A percentile compares a stretch with the other conserved stretches of the same genome.
These are phyloP conservation scores for Penicillium coprophilum DNA, from an alignment of 495 filamentous ascomycete genomes.

Conservation along the genomic window DNA sequence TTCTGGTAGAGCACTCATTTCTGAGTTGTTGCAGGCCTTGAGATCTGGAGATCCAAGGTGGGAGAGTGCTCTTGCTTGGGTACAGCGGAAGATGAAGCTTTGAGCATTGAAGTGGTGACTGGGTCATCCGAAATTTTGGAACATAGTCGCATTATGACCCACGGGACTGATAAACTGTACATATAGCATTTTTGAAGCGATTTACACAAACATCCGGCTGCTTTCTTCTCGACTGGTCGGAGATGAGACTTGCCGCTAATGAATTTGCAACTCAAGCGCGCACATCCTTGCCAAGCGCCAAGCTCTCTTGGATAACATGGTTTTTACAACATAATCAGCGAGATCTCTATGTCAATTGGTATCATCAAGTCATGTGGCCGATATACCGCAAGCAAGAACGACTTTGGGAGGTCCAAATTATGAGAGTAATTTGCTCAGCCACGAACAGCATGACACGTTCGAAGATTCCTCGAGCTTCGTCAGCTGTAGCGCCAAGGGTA, in stretches of 20 bases:
- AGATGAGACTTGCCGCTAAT: background rate
- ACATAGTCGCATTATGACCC: background rate
- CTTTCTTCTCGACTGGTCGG: background rate
- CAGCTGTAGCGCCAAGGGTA: background rate
- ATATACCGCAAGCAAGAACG: background rate
- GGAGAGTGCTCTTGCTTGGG: slow-evolving; percentile 27
- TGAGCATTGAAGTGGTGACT: background rate
- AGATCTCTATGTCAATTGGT: background rate
- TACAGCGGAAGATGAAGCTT: slow-evolving; percentile 14
- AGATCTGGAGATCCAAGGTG: slow-evolving; percentile 17
- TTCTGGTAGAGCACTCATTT: slow-evolving; percentile 26
- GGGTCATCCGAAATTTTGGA: background rate
- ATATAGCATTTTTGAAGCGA: slow-evolving; percentile 9
- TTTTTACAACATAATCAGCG: too few species aligned
- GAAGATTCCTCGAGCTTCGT: background rate
- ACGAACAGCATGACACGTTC: background rate
- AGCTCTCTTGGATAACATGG: background rate
- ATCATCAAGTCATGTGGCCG: background rate
- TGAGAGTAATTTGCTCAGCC: too few species aligned
- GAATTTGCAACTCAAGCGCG: background rate
- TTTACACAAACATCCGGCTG: background rate
- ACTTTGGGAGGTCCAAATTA: background rate
- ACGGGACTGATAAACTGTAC: background rate
- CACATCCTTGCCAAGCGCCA: background rate
- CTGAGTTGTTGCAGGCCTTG: slow-evolving; percentile 21